Conservation (phyloP, 2,329 filamentous ascomycete species). For the Colletotrichum chlorophyti region DNA sequence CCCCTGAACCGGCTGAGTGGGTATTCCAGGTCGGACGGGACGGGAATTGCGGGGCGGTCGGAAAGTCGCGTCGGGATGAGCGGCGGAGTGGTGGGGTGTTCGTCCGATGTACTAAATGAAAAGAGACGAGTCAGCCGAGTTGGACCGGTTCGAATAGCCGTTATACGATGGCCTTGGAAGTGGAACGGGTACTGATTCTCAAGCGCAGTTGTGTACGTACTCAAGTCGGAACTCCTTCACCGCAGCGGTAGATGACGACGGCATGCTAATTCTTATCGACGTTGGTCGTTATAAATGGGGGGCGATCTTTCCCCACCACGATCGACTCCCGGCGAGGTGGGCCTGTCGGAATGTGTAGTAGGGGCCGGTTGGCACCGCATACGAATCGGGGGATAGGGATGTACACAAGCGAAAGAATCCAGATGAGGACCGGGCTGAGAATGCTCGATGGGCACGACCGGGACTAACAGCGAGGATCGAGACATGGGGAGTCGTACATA, state of each 20-base stretch:
- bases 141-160: too few species aligned
- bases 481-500: neutral
- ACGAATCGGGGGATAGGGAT: too few species aligned
- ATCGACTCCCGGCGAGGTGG: neutral
- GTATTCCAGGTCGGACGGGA: conserved; percentile 1
- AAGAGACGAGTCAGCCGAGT: neutral
- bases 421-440: neutral
- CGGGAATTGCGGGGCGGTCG: conserved; percentile 19
- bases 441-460: conserved; percentile 5
- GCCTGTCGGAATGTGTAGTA: too few species aligned
- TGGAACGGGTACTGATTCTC: too few species aligned
- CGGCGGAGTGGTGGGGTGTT: neutral
- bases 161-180: too few species aligned
- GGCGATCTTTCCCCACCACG: neutral
- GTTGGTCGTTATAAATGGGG: neutral
- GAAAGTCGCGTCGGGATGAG: neutral
- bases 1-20: conserved; percentile 6
- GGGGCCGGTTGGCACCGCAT: too few species aligned
- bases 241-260: conserved; percentile 13
- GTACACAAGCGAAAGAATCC: neutral
- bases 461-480: neutral
- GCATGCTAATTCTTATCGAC: neutral
- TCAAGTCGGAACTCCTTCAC: too few species aligned
- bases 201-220: neutral
- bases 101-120: neutral